Evolutionary conservation across 2,329 filamentous ascomycete species (phyloP).

Genomic region (Talaromyces sp.): DNA sequence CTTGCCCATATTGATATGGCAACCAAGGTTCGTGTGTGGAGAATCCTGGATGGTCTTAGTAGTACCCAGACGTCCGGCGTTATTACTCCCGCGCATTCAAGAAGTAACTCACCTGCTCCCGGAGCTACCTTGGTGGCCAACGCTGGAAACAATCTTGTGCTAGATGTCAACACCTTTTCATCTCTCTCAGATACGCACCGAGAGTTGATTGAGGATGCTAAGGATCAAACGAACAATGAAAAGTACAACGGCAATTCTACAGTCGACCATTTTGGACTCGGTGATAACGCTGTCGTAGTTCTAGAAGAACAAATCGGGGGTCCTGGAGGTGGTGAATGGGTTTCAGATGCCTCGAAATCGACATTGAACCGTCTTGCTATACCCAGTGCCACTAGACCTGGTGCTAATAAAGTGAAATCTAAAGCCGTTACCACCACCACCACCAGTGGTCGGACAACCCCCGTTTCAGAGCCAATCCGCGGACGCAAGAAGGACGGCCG

Average conservation of each 20-base stretch:
- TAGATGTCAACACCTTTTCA: constrained; percentile 62
- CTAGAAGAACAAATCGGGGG: constrained; percentile 71
- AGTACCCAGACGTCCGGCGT: constrained; percentile 44
- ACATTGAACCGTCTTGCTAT: constrained; percentile 52
- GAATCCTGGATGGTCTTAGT: constrained; percentile 50
- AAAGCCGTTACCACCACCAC: constrained; percentile 34
- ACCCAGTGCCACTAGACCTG: constrained; percentile 33
- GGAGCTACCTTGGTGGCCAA: constrained; percentile 41
- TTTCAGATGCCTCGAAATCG: constrained; percentile 48
- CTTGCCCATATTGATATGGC: constrained; percentile 63
- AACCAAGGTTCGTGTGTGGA: constrained; percentile 76
- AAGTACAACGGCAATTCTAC: constrained; percentile 75
- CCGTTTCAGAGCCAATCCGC: constrained; percentile 65
- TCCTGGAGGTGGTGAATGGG: constrained; percentile 53
- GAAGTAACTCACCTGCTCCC: constrained; percentile 45
- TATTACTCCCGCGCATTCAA: constrained; percentile 44
- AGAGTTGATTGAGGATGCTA: constrained; percentile 58
- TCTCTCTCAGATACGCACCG: constrained; percentile 62
- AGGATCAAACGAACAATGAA: constrained; percentile 67
- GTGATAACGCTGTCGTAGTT: constrained; percentile 72
- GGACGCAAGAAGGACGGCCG: constrained; percentile 66
- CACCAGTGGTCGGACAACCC: constrained; percentile 64
- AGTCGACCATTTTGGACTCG: constrained; percentile 64
- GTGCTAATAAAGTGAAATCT: constrained; percentile 36
- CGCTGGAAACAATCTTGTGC: constrained; percentile 51